phyloP scores from a whole-genome alignment of 2,329 filamentous ascomycete genomes.

The Botrytis hyacinthi region DNA sequence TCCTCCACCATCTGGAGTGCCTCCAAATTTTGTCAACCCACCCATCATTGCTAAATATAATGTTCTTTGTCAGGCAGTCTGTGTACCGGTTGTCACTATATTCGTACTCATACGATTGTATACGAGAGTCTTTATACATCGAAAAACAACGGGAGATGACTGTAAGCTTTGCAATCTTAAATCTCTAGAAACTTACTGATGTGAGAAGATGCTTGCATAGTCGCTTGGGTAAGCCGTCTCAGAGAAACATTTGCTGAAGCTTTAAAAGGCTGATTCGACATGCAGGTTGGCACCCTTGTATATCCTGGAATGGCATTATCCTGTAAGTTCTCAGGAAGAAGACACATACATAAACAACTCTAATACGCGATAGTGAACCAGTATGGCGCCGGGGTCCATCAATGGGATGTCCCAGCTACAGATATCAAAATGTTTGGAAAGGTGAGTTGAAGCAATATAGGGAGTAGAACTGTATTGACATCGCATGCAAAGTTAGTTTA shows the following conservation, averaged over 20 bases:
- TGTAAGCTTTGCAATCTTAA: background rate
- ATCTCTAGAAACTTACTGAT: background rate
- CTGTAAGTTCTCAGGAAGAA: background rate
- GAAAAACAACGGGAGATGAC: background rate
- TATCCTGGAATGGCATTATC: conserved; percentile 8
- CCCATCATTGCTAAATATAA: conserved; percentile 6
- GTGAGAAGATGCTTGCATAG: background rate
- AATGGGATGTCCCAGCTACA: background rate
- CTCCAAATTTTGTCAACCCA: background rate
- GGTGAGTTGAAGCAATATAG: background rate
- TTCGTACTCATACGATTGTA: background rate
- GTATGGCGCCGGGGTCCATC: background rate
- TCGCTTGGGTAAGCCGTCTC: background rate
- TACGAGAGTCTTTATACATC: background rate
- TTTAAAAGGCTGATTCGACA: background rate
- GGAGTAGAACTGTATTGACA: background rate
- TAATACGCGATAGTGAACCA: background rate
- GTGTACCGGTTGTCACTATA: background rate
- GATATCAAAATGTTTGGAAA: background rate
- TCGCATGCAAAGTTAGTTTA: background rate
- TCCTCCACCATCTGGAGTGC: background rate
- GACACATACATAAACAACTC: background rate
- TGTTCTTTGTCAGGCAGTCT: conserved; percentile 4
- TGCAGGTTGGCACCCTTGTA: background rate
- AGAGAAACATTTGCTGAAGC: too few species aligned